A percentile compares a stretch with the other conserved stretches of the same genome.
phyloP scores from a whole-genome alignment of 2,329 filamentous ascomycete genomes.

The Fusarium camptoceras region DNA sequence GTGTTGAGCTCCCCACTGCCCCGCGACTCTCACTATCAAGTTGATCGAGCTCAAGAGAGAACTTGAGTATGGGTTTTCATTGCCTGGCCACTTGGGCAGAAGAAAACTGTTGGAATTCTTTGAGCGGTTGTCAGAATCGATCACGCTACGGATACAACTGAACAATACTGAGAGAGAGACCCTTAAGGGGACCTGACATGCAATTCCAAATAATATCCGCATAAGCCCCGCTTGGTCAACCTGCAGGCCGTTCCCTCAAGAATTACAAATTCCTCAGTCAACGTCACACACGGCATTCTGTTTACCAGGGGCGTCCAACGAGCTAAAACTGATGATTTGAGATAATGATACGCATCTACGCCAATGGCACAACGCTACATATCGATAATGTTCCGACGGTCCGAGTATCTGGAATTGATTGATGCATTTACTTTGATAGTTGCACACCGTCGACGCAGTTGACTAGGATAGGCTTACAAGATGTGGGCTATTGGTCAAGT shows the following conservation, averaged over 20 bases:
- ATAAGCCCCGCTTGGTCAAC: constrained; percentile 32
- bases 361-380: constrained; percentile 6
- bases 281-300: constrained; percentile 30
- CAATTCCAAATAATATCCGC: constrained; percentile 35
- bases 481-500: background rate
- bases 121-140: background rate
- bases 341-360: background rate
- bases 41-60: constrained; percentile 9
- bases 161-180: background rate
- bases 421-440: background rate
- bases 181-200: background rate
- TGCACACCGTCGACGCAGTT: background rate
- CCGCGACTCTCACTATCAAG: constrained; percentile 31
- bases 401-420: constrained; percentile 16
- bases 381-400: constrained; percentile 11
- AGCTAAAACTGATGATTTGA: constrained; percentile 42
- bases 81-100: background rate
- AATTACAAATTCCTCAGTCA: constrained; percentile 40
- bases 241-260: constrained; percentile 15
- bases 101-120: background rate
- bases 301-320: constrained; percentile 28
- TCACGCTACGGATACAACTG: background rate
- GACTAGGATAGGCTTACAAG: background rate
- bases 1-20: constrained; percentile 34
- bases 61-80: constrained; percentile 1